Base-by-base conservation (phyloP, 306 rosid genomes). In the Quercus wislizeni region DNA sequence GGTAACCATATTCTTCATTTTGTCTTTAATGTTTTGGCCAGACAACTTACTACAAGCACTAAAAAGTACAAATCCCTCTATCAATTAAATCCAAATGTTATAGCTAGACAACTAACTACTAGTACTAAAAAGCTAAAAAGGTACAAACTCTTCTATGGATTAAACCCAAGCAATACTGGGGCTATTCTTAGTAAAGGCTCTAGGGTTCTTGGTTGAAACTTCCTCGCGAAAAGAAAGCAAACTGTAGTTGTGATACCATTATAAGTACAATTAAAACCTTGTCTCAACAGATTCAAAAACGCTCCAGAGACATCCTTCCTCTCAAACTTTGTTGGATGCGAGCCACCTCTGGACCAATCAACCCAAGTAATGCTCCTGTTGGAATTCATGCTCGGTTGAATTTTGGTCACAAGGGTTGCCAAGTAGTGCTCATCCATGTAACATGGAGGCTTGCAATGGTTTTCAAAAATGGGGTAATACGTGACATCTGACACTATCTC, bases 381-480 rank as follows among this genome's bases (percentile, higher is more conserved):
- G 1, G 87, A 77, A 41, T 74, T 86, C 64, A 30, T 18, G 9
- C 62, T 56, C 6, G 73, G 33, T 11, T 35, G 49, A 63, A 71
- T 51, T 21, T 80, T 83, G 20, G 23, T 70, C 76, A 83, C 87
- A 13, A 86, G 67, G 52, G 89, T 86, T n/a, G 87, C 81, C 55
- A 83, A 28, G 27, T 83, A 86, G 55, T 83, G 89, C 76, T 83
- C 87, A 15, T 86, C 87, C 74, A 63, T 78, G 76, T 83, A 86
- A 65, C 87, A 86, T 10, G 83, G 83, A 63, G 85, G 85, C 41
- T 10, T 76, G 76, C 89, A 83, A 12, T 57, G 74, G 15, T 74
- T 75, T 67, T 33, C 64, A 21, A 83, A 80, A 35, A 65, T 55
- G 19, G 78, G 76, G 75, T 74, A 80, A 57, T 80, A 83, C 0